Percentiles rank a stretch among this genome's conserved stretches.
These are phyloP conservation scores for Kodamaea kakaduensis DNA, from an alignment of 805 yeast genomes.

Conservation along the genomic window DNA sequence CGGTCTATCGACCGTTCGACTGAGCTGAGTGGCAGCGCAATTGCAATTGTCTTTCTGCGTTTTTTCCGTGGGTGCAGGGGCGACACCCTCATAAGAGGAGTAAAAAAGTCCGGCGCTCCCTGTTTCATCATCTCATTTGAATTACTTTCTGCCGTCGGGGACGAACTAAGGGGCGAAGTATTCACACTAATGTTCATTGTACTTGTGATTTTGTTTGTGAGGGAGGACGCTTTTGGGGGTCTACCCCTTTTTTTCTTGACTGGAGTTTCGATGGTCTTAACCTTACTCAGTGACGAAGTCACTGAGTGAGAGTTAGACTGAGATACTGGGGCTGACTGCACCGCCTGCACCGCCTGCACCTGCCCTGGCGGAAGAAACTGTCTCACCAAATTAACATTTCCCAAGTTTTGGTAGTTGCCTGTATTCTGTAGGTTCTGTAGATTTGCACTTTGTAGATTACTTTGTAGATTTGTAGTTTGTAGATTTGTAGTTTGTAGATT, in stretches of 20 bases:
- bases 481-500: too few species aligned
- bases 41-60: slow-evolving; percentile 10
- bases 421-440: too few species aligned
- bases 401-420: too few species aligned
- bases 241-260: slow-evolving; percentile 42
- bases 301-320: too few species aligned
- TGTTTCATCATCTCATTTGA: slow-evolving; percentile 34
- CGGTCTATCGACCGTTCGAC: too few species aligned
- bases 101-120: slow-evolving; percentile 42
- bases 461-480: too few species aligned
- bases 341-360: too few species aligned
- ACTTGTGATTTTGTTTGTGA: slow-evolving; percentile 35
- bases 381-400: too few species aligned
- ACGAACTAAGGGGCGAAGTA: slow-evolving; percentile 31
- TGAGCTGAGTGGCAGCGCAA: slow-evolving; percentile 10
- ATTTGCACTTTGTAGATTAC: too few species aligned
- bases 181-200: slow-evolving; percentile 40
- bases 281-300: too few species aligned
- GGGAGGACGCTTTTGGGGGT: slow-evolving; percentile 41
- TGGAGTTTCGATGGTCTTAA: slow-evolving; percentile 19
- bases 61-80: slow-evolving; percentile 19
- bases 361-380: too few species aligned
- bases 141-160: slow-evolving; percentile 39
- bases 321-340: too few species aligned
- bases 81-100: slow-evolving; percentile 42